Percentiles rank a stretch among this genome's conserved stretches.
phyloP scores from a whole-genome alignment of 1,139 yeast species.

The Wickerhamomyces sp. region DNA sequence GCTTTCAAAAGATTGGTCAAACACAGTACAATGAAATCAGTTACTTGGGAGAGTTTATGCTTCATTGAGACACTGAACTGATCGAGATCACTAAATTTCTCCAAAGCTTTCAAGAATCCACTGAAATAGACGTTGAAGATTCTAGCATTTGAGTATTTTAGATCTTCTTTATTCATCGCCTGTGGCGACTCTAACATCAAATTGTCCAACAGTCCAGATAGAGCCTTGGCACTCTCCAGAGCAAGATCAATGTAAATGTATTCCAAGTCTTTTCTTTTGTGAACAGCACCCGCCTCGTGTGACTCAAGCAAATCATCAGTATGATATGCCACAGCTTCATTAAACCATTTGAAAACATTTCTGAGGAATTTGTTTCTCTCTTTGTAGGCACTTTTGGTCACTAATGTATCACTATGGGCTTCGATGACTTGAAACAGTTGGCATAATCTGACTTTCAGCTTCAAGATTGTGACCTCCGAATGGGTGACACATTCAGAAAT shows the following conservation, averaged over 20 bases:
- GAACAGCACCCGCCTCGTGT: no score
- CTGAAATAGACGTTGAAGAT: constrained; percentile 71
- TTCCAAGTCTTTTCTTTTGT: constrained; percentile 37
- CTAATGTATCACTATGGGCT: constrained; percentile 36
- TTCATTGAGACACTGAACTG: constrained; percentile 31
- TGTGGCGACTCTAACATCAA: constrained; percentile 60
- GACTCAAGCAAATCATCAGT: constrained; percentile 22
- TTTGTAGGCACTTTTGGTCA: constrained; percentile 50
- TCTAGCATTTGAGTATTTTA: constrained; percentile 53
- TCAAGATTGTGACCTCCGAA: constrained; percentile 35
- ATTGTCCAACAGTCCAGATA: constrained; percentile 49
- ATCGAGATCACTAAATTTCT: constrained; percentile 42
- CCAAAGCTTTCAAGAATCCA: constrained; percentile 64
- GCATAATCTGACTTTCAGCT: constrained; percentile 56
- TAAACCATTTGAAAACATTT: constrained; percentile 64
- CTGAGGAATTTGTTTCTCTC: constrained; percentile 59
- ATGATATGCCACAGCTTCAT: constrained; percentile 38
- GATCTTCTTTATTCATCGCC: constrained; percentile 52
- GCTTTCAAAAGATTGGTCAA: constrained; percentile 65
- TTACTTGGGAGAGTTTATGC: constrained; percentile 52
- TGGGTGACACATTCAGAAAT: constrained; percentile 31
- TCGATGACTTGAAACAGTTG: constrained; percentile 50
- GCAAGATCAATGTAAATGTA: constrained; percentile 61
- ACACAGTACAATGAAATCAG: constrained; percentile 63
- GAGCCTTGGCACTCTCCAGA: constrained; percentile 56